phyloP scores from a whole-genome alignment of 306 rosid species.

The Sindora glabra region DNA sequence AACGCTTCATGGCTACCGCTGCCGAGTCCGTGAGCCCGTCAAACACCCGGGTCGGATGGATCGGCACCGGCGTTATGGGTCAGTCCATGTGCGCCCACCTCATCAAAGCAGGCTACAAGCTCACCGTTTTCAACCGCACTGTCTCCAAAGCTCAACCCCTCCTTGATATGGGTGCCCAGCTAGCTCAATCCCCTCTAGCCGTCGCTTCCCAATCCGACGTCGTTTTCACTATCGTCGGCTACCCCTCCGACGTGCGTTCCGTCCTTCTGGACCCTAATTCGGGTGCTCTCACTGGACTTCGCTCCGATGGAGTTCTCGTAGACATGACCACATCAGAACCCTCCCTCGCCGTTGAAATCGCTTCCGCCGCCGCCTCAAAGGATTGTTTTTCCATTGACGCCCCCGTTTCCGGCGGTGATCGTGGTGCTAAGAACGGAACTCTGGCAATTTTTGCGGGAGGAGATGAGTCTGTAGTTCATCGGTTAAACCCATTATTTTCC shows the following conservation, averaged over 20 bases:
- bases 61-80: slow-evolving; percentile 97
- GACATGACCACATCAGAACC: slow-evolving; percentile 98
- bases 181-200: slow-evolving; percentile 49
- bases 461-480: slow-evolving; percentile 16
- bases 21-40: slow-evolving; percentile 47
- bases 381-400: slow-evolving; percentile 63
- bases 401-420: slow-evolving; percentile 88
- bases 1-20: slow-evolving; percentile 45
- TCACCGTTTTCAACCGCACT: slow-evolving; percentile 93
- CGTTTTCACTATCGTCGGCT: slow-evolving; percentile 87
- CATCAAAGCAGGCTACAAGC: slow-evolving; percentile 71
- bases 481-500: slow-evolving; percentile 19
- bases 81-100: slow-evolving; percentile 78
- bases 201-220: slow-evolving; percentile 75
- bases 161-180: slow-evolving; percentile 60
- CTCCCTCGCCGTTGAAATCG: slow-evolving; percentile 73
- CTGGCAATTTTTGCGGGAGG: slow-evolving; percentile 49
- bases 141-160: slow-evolving; percentile 78
- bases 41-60: slow-evolving; percentile 84
- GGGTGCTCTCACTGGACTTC: slow-evolving; percentile 78
- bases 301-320: slow-evolving; percentile 68
- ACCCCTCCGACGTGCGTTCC: slow-evolving; percentile 87
- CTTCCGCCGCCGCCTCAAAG: slow-evolving; percentile 38
- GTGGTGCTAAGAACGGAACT: slow-evolving; percentile 35
- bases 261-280: slow-evolving; percentile 59